Evolutionary conservation across 2,329 filamentous ascomycete species (phyloP), one percentile per base, ranked within the genome.

Genomic region (Curvularia eragrostidis): DNA sequence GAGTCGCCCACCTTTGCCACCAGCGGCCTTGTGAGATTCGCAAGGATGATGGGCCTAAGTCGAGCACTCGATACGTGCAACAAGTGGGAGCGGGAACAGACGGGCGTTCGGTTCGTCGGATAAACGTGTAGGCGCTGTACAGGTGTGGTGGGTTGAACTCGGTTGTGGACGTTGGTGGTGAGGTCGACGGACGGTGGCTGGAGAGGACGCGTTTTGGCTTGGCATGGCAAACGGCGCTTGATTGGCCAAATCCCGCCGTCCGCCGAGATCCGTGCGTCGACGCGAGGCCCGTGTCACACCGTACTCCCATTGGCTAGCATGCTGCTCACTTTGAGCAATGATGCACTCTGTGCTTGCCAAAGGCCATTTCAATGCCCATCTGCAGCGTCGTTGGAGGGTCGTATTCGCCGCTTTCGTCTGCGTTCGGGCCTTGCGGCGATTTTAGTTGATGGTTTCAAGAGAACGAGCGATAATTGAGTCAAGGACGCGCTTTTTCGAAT

Each of bases 31-130:
- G 54, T 60, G 58, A 30, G 46, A 19, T 28, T 57, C 58, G 50
- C 58, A 57, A 60, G 54, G 58, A 60, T 60, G 58, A 48, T 60
- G 50, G 47, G 50, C 26, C 44, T 60, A 41, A 42, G 58, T 54
- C 58, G 36, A 52, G 36, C 43, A 54, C 50, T 54, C 54, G 54
- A 54, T 60, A 54, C 58, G 54, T 42, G 58, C 49, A 60, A 52
- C 47, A 32, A 42, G 51, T 28, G 30, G 46, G 32, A 57, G 58
- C 50, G 18, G 36, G 10, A 28, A 42, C 18, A 18, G 55, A 42
- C 28, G 48, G 28, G 30, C 42, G 36, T 48, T 58, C 39, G 32
- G 36, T 8, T 38, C 19, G 34, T 49, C 21, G 15, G 10, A 32
- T 13, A 38, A 10, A 32, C 12, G 6, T 24, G 32, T 44, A 30